phyloP scores from a whole-genome alignment of 441 rosid species.

The Cnidoscolus chayamansa region DNA sequence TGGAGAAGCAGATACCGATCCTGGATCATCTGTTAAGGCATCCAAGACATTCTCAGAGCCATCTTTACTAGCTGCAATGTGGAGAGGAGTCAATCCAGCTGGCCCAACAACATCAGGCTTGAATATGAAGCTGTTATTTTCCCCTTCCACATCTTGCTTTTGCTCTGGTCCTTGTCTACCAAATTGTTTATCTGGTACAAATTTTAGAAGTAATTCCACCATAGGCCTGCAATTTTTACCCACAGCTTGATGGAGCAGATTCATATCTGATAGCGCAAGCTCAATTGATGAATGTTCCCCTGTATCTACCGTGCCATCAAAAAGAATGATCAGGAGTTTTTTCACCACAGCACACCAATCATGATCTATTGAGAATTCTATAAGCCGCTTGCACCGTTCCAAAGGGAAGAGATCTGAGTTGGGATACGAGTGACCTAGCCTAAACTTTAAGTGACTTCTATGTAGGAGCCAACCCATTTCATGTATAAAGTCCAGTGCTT shows the following conservation, averaged over 20 bases:
- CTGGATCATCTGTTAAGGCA: slow-evolving; percentile 70
- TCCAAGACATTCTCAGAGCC: slow-evolving; percentile 66
- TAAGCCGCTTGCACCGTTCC: slow-evolving; percentile 63
- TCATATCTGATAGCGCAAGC: slow-evolving; percentile 50
- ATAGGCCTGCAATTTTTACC: slow-evolving; percentile 62
- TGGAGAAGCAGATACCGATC: slow-evolving; percentile 38
- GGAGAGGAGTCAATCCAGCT: slow-evolving; percentile 87
- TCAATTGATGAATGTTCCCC: slow-evolving; percentile 44
- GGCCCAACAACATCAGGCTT: slow-evolving; percentile 71
- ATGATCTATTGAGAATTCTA: slow-evolving; percentile 78
- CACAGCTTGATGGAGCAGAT: slow-evolving; percentile 79
- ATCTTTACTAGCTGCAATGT: slow-evolving; percentile 74
- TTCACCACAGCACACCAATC: slow-evolving; percentile 84
- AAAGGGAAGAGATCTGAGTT: slow-evolving; percentile 53
- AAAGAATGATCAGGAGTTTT: slow-evolving; percentile 55
- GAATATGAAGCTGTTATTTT: slow-evolving; percentile 38
- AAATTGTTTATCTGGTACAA: slow-evolving; percentile 34
- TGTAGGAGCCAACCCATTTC: slow-evolving; percentile 92
- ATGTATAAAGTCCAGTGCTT: slow-evolving; percentile 69
- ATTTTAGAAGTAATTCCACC: slow-evolving; percentile 66
- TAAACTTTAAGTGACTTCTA: slow-evolving; percentile 46
- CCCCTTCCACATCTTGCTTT: slow-evolving; percentile 21
- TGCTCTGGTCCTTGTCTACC: slow-evolving; percentile 26
- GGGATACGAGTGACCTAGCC: slow-evolving; percentile 49
- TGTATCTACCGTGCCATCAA: slow-evolving; percentile 54